Evolutionary conservation across 352 stramenopile genomes (phyloP).

Genomic region (Pythium apleroticum): DNA sequence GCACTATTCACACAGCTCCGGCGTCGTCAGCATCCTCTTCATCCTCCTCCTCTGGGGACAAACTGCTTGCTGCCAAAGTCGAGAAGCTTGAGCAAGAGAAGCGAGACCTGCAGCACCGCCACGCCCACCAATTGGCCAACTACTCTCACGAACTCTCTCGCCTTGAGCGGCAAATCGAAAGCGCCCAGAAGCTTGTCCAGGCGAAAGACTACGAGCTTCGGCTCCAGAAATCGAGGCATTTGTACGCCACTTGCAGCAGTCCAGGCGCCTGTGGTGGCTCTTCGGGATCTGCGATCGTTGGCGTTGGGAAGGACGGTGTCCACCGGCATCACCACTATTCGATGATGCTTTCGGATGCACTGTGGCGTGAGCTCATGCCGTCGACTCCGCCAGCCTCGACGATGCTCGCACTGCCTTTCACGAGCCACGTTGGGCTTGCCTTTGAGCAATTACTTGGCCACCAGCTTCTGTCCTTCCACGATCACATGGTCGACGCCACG

Average conservation of each 20-base stretch:
- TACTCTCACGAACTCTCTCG: slow-evolving; percentile 67
- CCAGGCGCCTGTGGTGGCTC: background rate
- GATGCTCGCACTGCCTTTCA: slow-evolving; percentile 32
- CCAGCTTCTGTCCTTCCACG: slow-evolving; percentile 48
- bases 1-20: background rate
- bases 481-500: slow-evolving; percentile 47
- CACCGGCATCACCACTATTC: slow-evolving; percentile 19
- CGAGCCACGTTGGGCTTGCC: slow-evolving; percentile 51
- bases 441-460: slow-evolving; percentile 63
- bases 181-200: slow-evolving; percentile 40
- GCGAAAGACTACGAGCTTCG: slow-evolving; percentile 64
- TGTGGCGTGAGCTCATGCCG: slow-evolving; percentile 54
- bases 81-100: slow-evolving; percentile 51
- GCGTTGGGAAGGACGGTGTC: background rate
- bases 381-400: slow-evolving; percentile 19
- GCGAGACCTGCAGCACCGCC: slow-evolving; percentile 39
- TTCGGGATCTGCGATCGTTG: background rate
- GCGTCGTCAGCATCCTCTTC: background rate
- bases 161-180: slow-evolving; percentile 67
- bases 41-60: slow-evolving; percentile 5
- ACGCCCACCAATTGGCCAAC: slow-evolving; percentile 64
- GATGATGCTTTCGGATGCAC: slow-evolving; percentile 42
- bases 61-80: slow-evolving; percentile 17
- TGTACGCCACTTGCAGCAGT: slow-evolving; percentile 34
- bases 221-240: slow-evolving; percentile 49